A percentile compares a stretch with the other conserved stretches of the same genome.
Conservation (phyloP, 768 basidiomycete species). For the Cubamyces sp. region DNA sequence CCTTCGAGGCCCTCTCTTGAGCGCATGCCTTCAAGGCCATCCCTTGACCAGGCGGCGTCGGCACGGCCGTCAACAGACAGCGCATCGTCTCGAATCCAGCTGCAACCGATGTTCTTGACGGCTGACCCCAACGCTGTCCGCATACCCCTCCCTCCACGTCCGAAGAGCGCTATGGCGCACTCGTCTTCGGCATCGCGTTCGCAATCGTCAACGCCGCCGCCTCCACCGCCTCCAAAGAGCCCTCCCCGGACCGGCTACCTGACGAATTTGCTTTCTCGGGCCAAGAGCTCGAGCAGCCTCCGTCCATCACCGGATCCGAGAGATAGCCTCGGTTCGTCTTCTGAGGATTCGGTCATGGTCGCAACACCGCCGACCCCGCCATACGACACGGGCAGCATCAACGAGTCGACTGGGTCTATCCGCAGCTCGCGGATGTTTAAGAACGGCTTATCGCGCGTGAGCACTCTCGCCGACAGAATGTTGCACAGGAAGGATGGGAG, state of each 20-base stretch:
- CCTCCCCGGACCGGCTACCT: constrained; percentile 44
- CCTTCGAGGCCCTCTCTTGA: constrained; percentile 9
- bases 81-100: constrained; percentile 15
- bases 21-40: constrained; percentile 15
- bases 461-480: constrained; percentile 32
- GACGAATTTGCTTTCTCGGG: constrained; percentile 32
- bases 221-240: constrained; percentile 26
- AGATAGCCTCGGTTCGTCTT: constrained; percentile 66
- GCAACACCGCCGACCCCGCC: constrained; percentile 59
- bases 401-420: constrained; percentile 34
- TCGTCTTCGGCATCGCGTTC: constrained; percentile 1
- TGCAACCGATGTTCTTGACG: constrained; percentile 24
- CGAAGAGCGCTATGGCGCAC: constrained; percentile 21
- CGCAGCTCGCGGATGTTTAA: constrained; percentile 39
- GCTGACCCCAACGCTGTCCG: constrained; percentile 22
- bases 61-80: constrained; percentile 20
- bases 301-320: constrained; percentile 47
- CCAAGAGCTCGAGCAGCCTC: constrained; percentile 25
- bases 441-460: constrained; percentile 33
- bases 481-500: constrained; percentile 30
- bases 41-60: constrained; percentile 14
- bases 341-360: constrained; percentile 68
- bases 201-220: constrained; percentile 19
- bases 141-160: constrained; percentile 18
- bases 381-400: constrained; percentile 30